A percentile compares a stretch with the other conserved stretches of the same genome.
phyloP scores from a whole-genome alignment of 768 basidiomycete species.

The Lactarius trivialis region DNA sequence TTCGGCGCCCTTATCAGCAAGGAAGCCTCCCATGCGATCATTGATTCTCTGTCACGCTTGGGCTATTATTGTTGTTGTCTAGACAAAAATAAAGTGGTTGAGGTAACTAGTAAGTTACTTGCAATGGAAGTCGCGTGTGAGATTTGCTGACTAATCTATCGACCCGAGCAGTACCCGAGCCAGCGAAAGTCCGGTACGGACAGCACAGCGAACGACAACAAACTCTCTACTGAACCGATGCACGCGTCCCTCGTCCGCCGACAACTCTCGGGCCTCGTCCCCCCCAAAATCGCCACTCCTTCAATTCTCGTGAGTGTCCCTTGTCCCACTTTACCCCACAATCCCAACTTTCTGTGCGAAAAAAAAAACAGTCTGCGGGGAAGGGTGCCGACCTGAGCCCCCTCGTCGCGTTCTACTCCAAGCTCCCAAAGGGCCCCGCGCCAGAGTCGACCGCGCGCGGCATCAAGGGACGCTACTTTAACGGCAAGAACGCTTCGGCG shows the following conservation, averaged over 20 bases:
- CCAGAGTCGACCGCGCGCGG: constrained; percentile 52
- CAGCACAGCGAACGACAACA: neutral
- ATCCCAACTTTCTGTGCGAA: constrained; percentile 4
- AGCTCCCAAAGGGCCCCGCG: constrained; percentile 85
- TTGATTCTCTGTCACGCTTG: too few species aligned
- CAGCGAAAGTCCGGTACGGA: neutral
- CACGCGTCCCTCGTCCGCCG: constrained; percentile 79
- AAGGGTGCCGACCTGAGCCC: constrained; percentile 74
- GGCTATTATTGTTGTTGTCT: too few species aligned
- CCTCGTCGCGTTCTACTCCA: constrained; percentile 94
- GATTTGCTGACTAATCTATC: neutral
- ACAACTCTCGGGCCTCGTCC: constrained; percentile 77
- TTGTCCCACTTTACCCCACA: neutral
- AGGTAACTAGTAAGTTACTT: too few species aligned
- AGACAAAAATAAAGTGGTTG: too few species aligned
- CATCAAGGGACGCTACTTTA: constrained; percentile 76
- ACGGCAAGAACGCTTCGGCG: constrained; percentile 78
- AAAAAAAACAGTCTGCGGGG: constrained; percentile 84
- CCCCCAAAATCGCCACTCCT: constrained; percentile 93
- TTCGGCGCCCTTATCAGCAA: neutral
- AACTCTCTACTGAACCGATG: constrained; percentile 38
- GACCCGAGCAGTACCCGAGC: too few species aligned
- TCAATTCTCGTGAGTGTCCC: constrained; percentile 64
- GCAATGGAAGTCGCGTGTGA: neutral
- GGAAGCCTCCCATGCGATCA: neutral